Evolutionary conservation across 2,329 filamentous ascomycete genomes (phyloP), one percentile per base, ranked within the genome.

Genomic region (Colletotrichum paranaense): DNA sequence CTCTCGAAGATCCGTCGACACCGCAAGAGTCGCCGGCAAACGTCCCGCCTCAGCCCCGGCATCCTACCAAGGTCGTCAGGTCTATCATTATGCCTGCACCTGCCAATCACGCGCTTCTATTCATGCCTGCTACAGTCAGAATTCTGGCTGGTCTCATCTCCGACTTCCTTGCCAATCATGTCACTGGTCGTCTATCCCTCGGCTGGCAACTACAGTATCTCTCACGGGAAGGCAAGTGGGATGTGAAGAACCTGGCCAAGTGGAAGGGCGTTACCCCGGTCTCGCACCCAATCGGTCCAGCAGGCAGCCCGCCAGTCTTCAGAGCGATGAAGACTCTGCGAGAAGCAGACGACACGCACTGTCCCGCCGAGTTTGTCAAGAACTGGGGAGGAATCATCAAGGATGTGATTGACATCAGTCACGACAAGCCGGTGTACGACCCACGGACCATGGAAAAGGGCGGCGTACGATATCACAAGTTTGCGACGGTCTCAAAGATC

Each of bases 161-260:
- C 72, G 92, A 94, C 75, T 98, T 98, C 78, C 88, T 98, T 32
- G 87, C 91, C 22, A 87, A 88, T 3, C 89, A 95, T 78, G 88
- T 98, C 67, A 95, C 95, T 11, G 88, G 91, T 11, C 91, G 95
- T 9, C 88, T 98, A 16, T 94, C 92, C 1, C 90, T 96, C 32
- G 94, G 93, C 56, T 98, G 96, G 95, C 96, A 98, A 82, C 87
- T 98, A 19, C 93, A 96, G 78, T 93, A 97, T 78, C 90, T 98
- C 28, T 94, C 93, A 2, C 94, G 93, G 1, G 94, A 95, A 76
- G 95, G 95, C 3, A 98, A 98, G 84, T 98, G 96, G 96, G 96
- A 98, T 79, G 95, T 98, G 76, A 98, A 98, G 84, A 98, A 98
- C 79, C 87, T 98, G 12, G 91, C 90, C 72, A 98, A 98, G 80